Conservation (phyloP, 768 basidiomycete species). For the Termitomyces sp. region DNA sequence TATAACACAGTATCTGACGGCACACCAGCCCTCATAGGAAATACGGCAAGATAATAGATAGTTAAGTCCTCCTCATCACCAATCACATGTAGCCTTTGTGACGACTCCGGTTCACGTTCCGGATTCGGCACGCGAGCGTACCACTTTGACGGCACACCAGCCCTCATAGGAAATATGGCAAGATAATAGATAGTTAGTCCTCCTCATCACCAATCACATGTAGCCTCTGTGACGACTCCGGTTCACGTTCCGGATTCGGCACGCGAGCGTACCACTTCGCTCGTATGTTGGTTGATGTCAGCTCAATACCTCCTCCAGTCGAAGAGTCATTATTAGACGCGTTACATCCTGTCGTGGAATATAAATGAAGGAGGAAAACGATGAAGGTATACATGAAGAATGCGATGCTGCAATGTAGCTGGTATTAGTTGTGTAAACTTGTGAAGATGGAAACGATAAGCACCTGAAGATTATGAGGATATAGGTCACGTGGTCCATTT, state of each 20-base stretch:
- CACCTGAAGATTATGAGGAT: constrained; percentile 80
- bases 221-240: constrained; percentile 4
- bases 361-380: constrained; percentile 65
- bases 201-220: constrained; percentile 29
- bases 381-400: constrained; percentile 77
- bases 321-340: constrained; percentile 19
- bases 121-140: constrained; percentile 54
- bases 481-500: constrained; percentile 92
- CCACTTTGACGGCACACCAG: too few species aligned
- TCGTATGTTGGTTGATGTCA: constrained; percentile 13
- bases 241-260: constrained; percentile 28
- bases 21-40: background rate
- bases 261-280: constrained; percentile 67
- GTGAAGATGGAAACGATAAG: background rate
- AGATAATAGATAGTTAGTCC: constrained; percentile 16
- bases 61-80: constrained; percentile 29
- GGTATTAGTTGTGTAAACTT: background rate
- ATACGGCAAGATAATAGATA: constrained; percentile 4
- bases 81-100: constrained; percentile 18
- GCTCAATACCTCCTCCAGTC: constrained; percentile 9
- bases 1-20: background rate
- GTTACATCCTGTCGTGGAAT: constrained; percentile 56
- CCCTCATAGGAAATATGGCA: background rate
- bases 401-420: constrained; percentile 41
- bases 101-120: constrained; percentile 13